Evolutionary conservation across 345 rosid genomes (phyloP).

Genomic region (Corchorus capsularis): DNA sequence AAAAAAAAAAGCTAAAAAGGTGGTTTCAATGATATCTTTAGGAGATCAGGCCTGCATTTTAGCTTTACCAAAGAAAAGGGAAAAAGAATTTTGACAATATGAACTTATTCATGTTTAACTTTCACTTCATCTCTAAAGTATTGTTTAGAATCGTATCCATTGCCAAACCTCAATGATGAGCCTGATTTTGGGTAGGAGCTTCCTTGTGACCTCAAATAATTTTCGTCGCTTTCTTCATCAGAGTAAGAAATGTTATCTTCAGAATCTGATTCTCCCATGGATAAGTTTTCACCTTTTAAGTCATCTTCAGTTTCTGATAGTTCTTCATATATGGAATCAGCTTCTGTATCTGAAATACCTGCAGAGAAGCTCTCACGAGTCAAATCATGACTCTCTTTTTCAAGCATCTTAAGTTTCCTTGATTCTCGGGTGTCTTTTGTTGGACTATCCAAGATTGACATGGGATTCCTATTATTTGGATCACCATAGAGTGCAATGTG

Average conservation of each 20-base stretch:
- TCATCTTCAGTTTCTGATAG: conserved; percentile 40
- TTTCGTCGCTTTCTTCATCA: conserved; percentile 17
- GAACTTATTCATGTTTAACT: background rate
- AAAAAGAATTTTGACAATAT: background rate
- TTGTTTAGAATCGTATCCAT: conserved; percentile 6
- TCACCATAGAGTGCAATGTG: conserved; percentile 79
- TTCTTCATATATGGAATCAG: conserved; percentile 23
- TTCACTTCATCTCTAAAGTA: background rate
- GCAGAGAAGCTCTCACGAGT: conserved; percentile 18
- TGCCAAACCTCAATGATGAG: conserved; percentile 20
- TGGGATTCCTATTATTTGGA: conserved; percentile 57
- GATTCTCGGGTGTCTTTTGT: conserved; percentile 32
- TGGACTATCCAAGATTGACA: conserved; percentile 49
- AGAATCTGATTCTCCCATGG: conserved; percentile 35
- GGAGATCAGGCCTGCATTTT: background rate
- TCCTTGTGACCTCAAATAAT: background rate
- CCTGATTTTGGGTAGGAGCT: conserved; percentile 7
- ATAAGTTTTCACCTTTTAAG: conserved; percentile 26
- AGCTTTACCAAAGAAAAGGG: background rate
- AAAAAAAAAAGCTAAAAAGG: background rate
- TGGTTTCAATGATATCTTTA: background rate
- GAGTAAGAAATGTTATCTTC: conserved; percentile 19
- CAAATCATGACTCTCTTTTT: conserved; percentile 21
- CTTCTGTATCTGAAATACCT: conserved; percentile 33
- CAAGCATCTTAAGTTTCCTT: conserved; percentile 19